Percentiles rank a stretch among this genome's conserved stretches.
phyloP scores from a whole-genome alignment of 2,329 filamentous ascomycete genomes.

The Pseudogymnoascus sp. region DNA sequence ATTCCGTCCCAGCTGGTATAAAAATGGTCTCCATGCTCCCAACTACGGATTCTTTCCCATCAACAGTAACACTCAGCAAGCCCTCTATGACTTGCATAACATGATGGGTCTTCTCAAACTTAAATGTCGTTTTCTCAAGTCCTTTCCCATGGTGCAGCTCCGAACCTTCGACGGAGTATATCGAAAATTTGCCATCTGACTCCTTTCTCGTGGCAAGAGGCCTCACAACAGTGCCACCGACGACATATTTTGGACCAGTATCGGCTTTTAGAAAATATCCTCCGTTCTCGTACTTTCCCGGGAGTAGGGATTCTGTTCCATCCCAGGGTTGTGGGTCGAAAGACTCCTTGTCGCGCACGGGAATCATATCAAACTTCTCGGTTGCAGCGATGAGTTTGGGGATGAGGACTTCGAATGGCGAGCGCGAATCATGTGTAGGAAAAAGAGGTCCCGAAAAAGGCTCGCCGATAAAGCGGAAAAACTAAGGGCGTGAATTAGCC shows the following conservation, averaged over 20 bases:
- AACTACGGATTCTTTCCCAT: constrained; percentile 21
- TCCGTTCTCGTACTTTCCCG: constrained; percentile 28
- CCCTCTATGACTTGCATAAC: constrained; percentile 43
- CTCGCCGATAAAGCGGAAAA: constrained; percentile 50
- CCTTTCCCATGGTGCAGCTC: constrained; percentile 30
- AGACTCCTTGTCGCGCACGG: constrained; percentile 39
- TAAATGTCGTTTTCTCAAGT: constrained; percentile 30
- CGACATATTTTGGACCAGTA: constrained; percentile 38
- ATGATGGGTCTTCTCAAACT: constrained; percentile 42
- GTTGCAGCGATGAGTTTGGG: constrained; percentile 48
- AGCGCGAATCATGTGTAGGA: constrained; percentile 43
- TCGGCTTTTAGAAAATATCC: constrained; percentile 45
- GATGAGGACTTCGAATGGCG: constrained; percentile 41
- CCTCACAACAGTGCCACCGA: constrained; percentile 38
- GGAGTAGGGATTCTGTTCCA: constrained; percentile 32
- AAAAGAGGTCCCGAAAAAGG: constrained; percentile 41
- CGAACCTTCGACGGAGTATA: constrained; percentile 43
- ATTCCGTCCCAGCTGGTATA: constrained; percentile 19
- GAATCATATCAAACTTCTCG: constrained; percentile 48
- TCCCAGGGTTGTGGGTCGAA: constrained; percentile 38
- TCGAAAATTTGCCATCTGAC: constrained; percentile 41
- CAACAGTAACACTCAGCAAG: constrained; percentile 33
- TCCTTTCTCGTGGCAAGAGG: constrained; percentile 42
- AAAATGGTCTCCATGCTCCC: constrained; percentile 21
- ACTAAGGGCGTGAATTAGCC: constrained; percentile 22